phyloP scores from a whole-genome alignment of 352 stramenopile species.

The Globisporangium nagaii region DNA sequence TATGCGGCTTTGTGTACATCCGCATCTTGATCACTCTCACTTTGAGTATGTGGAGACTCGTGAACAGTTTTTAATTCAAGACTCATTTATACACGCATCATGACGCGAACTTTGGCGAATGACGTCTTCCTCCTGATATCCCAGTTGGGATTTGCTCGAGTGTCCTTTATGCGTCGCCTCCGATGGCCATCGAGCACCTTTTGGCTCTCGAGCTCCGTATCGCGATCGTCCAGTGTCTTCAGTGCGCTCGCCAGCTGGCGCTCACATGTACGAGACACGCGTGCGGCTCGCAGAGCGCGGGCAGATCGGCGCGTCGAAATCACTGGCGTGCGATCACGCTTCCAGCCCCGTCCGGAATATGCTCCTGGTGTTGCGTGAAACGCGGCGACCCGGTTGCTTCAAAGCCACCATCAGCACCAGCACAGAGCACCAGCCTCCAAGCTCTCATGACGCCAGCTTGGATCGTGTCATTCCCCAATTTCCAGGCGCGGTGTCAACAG shows the following conservation, averaged over 20 bases:
- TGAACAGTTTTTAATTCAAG: too few species aligned
- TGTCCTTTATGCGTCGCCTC: neutral
- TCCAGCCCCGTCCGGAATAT: neutral
- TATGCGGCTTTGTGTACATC: too few species aligned
- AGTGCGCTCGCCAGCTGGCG: slow-evolving; percentile 1
- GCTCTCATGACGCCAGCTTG: too few species aligned
- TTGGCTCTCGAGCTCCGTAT: too few species aligned
- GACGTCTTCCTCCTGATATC: too few species aligned
- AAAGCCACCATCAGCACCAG: too few species aligned
- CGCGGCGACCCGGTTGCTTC: neutral
- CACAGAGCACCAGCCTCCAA: too few species aligned
- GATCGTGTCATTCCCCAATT: slow-evolving; percentile 3
- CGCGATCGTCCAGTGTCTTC: neutral
- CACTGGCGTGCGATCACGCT: slow-evolving; percentile 2
- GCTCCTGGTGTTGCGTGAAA: slow-evolving; percentile 5
- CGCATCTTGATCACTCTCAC: too few species aligned
- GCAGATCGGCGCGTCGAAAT: neutral
- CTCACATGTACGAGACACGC: slow-evolving; percentile 6
- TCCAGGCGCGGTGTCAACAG: neutral
- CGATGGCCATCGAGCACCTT: neutral
- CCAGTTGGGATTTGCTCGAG: neutral
- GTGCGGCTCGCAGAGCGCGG: neutral
- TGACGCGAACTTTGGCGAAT: too few species aligned
- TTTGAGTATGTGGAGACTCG: too few species aligned
- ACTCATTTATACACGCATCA: too few species aligned